These are phyloP conservation scores for Aristolochia contorta DNA, from an alignment of 164 flowering plant species.

Conservation along the genomic window DNA sequence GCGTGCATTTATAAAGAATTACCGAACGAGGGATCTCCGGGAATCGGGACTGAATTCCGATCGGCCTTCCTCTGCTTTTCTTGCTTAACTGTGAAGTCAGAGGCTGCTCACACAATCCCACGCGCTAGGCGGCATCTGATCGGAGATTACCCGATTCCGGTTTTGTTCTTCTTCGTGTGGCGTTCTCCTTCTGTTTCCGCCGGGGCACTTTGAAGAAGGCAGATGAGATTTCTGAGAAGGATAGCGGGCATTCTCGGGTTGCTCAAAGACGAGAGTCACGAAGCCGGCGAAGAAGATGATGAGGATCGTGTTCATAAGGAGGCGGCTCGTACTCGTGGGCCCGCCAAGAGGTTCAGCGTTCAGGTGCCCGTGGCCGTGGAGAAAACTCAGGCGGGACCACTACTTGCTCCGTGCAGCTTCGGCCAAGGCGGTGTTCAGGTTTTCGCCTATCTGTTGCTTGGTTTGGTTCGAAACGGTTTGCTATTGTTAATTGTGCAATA, in stretches of 20 bases:
- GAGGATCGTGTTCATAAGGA: conserved; percentile 7
- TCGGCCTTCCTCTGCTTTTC: no score
- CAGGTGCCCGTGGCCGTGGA: conserved; percentile 66
- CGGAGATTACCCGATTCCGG: no score
- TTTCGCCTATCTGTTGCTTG: neutral
- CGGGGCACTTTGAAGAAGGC: neutral
- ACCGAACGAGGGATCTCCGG: no score
- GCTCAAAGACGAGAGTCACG: conserved; percentile 29
- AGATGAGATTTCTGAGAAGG: conserved; percentile 28
- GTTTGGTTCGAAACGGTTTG: neutral
- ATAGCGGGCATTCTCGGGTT: conserved; percentile 59
- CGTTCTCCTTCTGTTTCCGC: no score
- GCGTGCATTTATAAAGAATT: no score
- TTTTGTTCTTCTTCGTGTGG: no score
- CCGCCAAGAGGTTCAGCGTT: conserved; percentile 63
- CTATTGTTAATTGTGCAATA: neutral
- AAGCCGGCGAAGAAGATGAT: conserved; percentile 17
- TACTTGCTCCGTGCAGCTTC: conserved; percentile 35
- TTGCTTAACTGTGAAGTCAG: no score
- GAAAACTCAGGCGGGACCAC: conserved; percentile 36
- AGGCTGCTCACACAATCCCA: no score
- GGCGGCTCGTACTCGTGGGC: conserved; percentile 11
- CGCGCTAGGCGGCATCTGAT: no score
- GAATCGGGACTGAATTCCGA: no score
- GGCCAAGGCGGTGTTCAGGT: conserved; percentile 87